Percentiles rank a stretch among this genome's conserved stretches.
These are phyloP conservation scores for Pseudogymnoascus sp. DNA, from an alignment of 2,329 filamentous ascomycete species.

Conservation along the genomic window DNA sequence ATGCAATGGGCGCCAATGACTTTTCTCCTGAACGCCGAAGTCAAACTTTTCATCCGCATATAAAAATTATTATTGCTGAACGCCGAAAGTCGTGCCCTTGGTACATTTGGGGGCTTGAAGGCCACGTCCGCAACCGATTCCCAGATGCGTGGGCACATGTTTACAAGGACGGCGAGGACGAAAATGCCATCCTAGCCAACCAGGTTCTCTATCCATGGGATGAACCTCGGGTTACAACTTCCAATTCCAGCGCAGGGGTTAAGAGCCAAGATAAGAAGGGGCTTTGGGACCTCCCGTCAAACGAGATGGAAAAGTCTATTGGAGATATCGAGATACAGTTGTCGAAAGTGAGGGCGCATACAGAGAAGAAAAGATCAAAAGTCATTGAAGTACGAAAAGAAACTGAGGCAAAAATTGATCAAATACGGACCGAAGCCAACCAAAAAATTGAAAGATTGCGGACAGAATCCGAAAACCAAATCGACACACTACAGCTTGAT, in stretches of 20 bases:
- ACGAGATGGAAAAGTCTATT: neutral
- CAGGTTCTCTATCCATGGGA: neutral
- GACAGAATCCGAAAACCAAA: no score
- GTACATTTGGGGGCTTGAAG: neutral
- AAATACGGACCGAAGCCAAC: no score
- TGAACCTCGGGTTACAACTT: neutral
- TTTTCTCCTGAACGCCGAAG: no score
- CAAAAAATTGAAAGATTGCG: no score
- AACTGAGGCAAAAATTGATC: neutral
- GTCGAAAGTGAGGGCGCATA: no score
- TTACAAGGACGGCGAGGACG: neutral
- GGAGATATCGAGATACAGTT: neutral
- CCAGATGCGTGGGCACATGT: neutral
- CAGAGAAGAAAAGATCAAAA: neutral
- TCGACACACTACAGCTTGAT: neutral
- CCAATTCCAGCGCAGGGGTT: neutral
- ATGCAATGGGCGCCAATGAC: neutral
- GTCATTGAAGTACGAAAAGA: neutral
- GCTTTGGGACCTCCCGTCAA: neutral
- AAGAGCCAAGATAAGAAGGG: neutral
- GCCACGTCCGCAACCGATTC: neutral
- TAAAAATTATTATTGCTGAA: neutral
- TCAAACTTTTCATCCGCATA: neutral
- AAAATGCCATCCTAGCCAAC: neutral
- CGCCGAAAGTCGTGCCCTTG: neutral